Evolutionary conservation across 106 monocot species (phyloP).

Genomic region (Amphibolis antarctica): DNA sequence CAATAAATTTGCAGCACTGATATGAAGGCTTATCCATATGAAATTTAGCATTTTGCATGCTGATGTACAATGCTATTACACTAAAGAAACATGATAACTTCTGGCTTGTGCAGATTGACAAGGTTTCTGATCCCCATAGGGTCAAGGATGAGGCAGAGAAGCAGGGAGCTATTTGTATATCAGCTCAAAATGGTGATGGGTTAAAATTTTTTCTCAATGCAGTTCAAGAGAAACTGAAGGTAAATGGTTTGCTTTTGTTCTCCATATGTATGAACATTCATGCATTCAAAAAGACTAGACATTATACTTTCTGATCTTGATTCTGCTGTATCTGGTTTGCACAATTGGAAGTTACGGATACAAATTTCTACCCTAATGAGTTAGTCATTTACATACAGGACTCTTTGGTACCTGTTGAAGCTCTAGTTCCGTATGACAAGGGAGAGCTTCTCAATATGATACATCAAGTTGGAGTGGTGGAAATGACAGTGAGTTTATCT

Average conservation of each 20-base stretch:
- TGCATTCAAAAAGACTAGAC: no score
- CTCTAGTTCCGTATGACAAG: conserved; percentile 78
- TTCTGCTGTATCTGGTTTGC: neutral
- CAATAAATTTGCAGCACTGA: neutral
- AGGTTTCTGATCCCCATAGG: conserved; percentile 39
- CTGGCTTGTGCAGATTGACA: conserved; percentile 47
- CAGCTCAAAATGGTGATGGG: conserved; percentile 74
- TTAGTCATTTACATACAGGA: conserved; percentile 32
- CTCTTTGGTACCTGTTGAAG: conserved; percentile 70
- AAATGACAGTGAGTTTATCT: conserved; percentile 50
- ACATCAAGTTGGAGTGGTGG: conserved; percentile 80
- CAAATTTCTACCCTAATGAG: no score
- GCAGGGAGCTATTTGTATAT: conserved; percentile 66
- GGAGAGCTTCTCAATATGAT: conserved; percentile 81
- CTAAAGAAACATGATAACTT: neutral
- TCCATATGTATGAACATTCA: no score
- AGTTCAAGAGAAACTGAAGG: conserved; percentile 77
- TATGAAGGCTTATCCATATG: neutral
- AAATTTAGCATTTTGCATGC: neutral
- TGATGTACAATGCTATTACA: neutral
- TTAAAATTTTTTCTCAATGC: conserved; percentile 67
- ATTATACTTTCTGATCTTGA: no score
- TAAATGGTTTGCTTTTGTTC: conserved; percentile 1
- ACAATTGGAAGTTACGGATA: no score
- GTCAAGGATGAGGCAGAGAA: conserved; percentile 49